Evolutionary conservation across 2,329 filamentous ascomycete genomes (phyloP), one percentile per base, ranked within the genome.

Genomic region (Paraphaeosphaeria minitans): DNA sequence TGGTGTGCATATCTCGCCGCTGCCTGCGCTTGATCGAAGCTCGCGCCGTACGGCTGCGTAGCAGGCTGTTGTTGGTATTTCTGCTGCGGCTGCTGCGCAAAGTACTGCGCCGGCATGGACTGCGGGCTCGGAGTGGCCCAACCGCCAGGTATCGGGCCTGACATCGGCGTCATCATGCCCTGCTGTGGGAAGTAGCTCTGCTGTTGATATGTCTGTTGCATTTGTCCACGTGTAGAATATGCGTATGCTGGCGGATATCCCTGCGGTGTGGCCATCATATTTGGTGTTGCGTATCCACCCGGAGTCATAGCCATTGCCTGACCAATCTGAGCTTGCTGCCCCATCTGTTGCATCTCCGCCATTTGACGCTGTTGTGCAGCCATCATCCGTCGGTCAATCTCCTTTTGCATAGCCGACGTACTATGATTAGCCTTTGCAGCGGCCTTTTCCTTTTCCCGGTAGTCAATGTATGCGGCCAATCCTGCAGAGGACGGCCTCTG

Each of bases 401-500:
- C 73, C 22, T 72, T 66, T 60, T 76, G 73, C 72, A 76, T 74
- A 8, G 68, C 69, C 13, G 66, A 54, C 5, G 72, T 72, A 21
- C 69, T 66, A 12, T 72, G 70, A 50, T 70, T 73, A 6, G 66
- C 60, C 58, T 77, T 76, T 3, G 71, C 71, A 12, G 67, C 67
- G 10, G 67, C 70, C 53, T 87, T 92, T 70, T 96, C 92, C 12
- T 88, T 87, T 74, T 97, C 91, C 14, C 93, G 86, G 1, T 87
- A 85, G 61, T 92, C 89, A 55, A 97, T 93, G 14, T 90, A 89
- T 1, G 89, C 91, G 7, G 96, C 87, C 1, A 97, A 81, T 0
- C 85, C 85, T 33, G 83, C 73, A 10, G 82, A 78, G 55, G 80
- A 80, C 45, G 79, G 77, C 59, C 68, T 66, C 49, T 75, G 67